Base-by-base conservation (phyloP, 2,329 filamentous ascomycete genomes). In the Colletotrichum falcatum region DNA sequence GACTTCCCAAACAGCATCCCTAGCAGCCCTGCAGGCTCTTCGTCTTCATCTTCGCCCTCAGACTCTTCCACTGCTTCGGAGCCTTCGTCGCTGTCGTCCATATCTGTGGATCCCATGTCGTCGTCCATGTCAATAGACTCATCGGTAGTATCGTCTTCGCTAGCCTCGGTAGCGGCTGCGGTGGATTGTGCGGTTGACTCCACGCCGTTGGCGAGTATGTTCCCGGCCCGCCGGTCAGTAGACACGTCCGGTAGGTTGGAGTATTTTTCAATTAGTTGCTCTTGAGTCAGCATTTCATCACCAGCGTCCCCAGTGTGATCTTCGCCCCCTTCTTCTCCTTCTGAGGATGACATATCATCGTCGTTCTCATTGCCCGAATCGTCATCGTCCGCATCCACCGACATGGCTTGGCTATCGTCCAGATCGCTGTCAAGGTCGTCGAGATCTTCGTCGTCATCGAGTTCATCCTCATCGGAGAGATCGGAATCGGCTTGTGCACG, bases 101-200 rank as follows among this genome's bases (percentile, higher is more conserved):
- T 82, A 54, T 91, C 88, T 35, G 85, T 88, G 3, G 88, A 89
- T 3, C 87, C 88, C 74, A 90, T 80, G 66, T 91, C 89, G 70
- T 91, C 89, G 73, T 91, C 89, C 89, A 92, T 92, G 74, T 91
- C 89, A 28, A 91, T 82, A 1, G 90, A 91, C 76, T 91, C 89
- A 73, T 92, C 90, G 53, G 86, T 88, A 5, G 86, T 89, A 11
- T 89, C 88, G 53, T 84, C 83, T 51, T 79, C 74, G 7, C 79
- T 79, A 30, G 81, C 78, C 14, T 65, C 48, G 3, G 60, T n/a
- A 26, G 54, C 33, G 5, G 7, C 42, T 6, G 42, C 7, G 26
- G 56, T 64, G 4, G 26, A 46, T 9, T 62, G 56, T 30, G 30
- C 30, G 18, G 44, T 35, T 23, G 61, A 61, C 72, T 33, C 74